Conservation (phyloP, 331 rosid species). For the Malus hybrid region DNA sequence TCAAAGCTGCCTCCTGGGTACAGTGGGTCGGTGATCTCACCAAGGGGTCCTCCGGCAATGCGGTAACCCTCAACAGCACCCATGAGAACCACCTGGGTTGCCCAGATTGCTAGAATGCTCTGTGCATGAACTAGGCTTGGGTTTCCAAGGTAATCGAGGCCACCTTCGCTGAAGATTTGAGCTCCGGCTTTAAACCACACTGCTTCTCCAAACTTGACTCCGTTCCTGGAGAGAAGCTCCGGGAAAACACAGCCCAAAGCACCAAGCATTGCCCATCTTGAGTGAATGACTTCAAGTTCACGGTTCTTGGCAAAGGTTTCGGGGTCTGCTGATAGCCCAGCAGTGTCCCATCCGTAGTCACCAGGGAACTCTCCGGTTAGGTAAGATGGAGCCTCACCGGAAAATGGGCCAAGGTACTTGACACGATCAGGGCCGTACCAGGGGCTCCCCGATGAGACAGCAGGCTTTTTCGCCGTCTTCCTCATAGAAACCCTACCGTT, state of each 20-base stretch:
- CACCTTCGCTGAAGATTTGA: conserved; percentile 37
- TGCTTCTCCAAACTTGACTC: conserved; percentile 34
- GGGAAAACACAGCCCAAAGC: conserved; percentile 39
- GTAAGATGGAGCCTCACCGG: conserved; percentile 37
- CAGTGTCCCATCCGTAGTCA: conserved; percentile 35
- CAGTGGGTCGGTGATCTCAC: conserved; percentile 26
- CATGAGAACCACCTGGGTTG: conserved; percentile 28
- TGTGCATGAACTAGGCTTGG: conserved; percentile 34
- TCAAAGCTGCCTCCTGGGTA: conserved; percentile 40
- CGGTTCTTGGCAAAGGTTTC: conserved; percentile 32
- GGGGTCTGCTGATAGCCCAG: conserved; percentile 29
- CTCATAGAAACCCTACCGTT: conserved; percentile 26
- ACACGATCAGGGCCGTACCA: conserved; percentile 31
- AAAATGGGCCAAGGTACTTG: conserved; percentile 36
- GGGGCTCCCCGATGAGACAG: conserved; percentile 25
- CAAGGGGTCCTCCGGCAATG: conserved; percentile 31
- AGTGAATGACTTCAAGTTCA: conserved; percentile 28
- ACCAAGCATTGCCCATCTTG: conserved; percentile 37
- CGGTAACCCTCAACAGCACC: conserved; percentile 34
- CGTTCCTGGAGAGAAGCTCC: conserved; percentile 35
- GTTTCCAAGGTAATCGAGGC: conserved; percentile 33
- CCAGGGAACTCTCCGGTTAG: conserved; percentile 27
- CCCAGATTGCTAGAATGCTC: conserved; percentile 32
- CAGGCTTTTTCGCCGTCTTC: conserved; percentile 18
- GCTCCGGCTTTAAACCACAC: conserved; percentile 38